These are phyloP conservation scores for Malassezia caprae DNA, from an alignment of 1,284 basidiomycete species.

Conservation along the genomic window DNA sequence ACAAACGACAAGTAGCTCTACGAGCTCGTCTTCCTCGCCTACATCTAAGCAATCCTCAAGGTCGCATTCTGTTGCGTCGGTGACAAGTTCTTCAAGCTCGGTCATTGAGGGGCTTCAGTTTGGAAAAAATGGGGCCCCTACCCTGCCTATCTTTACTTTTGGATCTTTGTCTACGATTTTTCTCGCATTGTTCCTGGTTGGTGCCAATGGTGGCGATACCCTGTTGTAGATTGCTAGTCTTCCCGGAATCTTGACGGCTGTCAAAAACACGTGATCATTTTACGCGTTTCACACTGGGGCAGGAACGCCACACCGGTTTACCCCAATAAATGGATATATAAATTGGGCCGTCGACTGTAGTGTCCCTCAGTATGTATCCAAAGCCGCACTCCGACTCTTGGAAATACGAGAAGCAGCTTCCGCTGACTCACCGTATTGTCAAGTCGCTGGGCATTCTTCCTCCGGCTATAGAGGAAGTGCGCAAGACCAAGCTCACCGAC, in stretches of 20 bases:
- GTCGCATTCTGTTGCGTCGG: not conserved
- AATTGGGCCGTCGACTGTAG: too few relatives aligned
- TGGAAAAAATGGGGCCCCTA: not conserved
- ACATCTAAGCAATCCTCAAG: not conserved
- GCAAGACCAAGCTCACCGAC: not conserved
- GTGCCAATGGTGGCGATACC: not conserved
- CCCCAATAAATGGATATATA: not conserved
- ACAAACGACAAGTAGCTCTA: not conserved
- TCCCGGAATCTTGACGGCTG: not conserved
- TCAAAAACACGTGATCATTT: not conserved
- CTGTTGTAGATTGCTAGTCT: not conserved
- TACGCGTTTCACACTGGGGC: not conserved
- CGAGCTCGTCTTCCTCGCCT: not conserved
- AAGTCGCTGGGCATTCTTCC: not conserved
- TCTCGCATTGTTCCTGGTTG: not conserved
- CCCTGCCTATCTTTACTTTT: not conserved
- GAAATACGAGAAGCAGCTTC: not conserved
- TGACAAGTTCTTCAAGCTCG: not conserved
- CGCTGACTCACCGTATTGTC: not conserved
- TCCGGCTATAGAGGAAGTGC: not conserved
- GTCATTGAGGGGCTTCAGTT: not conserved
- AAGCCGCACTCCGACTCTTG: conserved; percentile 5
- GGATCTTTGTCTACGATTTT: not conserved
- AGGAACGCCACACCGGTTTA: not conserved
- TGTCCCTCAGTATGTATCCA: not conserved